A percentile compares a stretch with the other conserved stretches of the same genome.
Evolutionary conservation across 345 rosid species (phyloP).

Genomic region (Erucastrum elatum): DNA sequence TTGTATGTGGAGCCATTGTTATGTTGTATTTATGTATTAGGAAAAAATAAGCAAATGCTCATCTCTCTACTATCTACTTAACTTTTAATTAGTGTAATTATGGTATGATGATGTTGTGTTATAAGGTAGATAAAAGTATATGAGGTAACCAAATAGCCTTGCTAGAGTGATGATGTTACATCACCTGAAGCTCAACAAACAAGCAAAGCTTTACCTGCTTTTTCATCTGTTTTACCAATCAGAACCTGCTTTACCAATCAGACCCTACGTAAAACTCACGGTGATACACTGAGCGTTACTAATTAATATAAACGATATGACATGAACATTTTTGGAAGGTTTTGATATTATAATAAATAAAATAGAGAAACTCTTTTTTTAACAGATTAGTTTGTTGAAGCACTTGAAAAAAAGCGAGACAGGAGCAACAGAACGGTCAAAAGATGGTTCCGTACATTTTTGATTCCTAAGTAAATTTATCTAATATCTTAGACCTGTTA

Average conservation of each 20-base stretch:
- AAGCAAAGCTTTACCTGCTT: not conserved
- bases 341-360: not conserved
- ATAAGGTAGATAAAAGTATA: not conserved
- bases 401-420: not conserved
- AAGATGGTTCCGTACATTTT: conserved; percentile 36
- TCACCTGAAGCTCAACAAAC: not conserved
- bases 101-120: not conserved
- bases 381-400: not conserved
- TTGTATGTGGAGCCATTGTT: too few relatives aligned
- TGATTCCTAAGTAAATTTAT: conserved; percentile 64
- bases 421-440: not conserved
- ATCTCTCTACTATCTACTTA: not conserved
- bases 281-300: not conserved
- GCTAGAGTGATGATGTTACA: not conserved
- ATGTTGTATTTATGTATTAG: too few relatives aligned
- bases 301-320: too few relatives aligned
- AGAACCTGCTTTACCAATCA: too few relatives aligned
- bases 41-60: not conserved
- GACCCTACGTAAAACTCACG: too few relatives aligned
- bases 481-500: conserved; percentile 62
- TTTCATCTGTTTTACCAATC: too few relatives aligned
- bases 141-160: not conserved
- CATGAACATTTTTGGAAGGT: not conserved
- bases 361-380: not conserved
- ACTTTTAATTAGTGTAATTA: not conserved